Conservation (phyloP, 2,329 filamentous ascomycete genomes). For the Cephalotrichum gorgonifer region DNA sequence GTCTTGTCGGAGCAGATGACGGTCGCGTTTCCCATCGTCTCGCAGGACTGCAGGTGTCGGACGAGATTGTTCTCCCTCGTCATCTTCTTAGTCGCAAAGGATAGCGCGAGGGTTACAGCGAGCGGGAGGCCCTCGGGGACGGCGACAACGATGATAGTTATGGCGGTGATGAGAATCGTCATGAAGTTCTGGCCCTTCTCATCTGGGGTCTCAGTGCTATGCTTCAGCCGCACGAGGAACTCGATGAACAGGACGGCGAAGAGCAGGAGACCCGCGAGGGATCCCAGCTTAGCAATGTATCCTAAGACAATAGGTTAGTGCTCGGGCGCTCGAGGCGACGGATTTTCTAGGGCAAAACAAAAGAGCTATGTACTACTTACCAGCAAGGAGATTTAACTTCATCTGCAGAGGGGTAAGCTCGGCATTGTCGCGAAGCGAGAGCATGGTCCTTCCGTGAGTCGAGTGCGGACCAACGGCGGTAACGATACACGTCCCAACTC, state of each 20-base stretch:
- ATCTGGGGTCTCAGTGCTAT: constrained; percentile 8
- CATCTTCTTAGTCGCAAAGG: constrained; percentile 53
- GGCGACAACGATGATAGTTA: constrained; percentile 49
- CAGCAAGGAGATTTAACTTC: constrained; percentile 12
- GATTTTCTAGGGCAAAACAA: not conserved
- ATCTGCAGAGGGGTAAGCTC: constrained; percentile 12
- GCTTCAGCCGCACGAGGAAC: constrained; percentile 20
- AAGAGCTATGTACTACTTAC: constrained; percentile 1
- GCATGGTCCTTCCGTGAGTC: constrained; percentile 12
- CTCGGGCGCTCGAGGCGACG: too few relatives aligned
- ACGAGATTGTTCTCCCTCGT: constrained; percentile 53
- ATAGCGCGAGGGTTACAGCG: constrained; percentile 50
- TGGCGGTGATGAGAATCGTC: constrained; percentile 22
- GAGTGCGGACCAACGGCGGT: constrained; percentile 12
- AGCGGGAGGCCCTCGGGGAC: constrained; percentile 50
- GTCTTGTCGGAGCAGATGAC: constrained; percentile 58
- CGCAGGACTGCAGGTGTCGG: constrained; percentile 46
- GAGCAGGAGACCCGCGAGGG: constrained; percentile 11
- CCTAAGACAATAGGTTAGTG: too few relatives aligned
- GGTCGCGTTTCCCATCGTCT: constrained; percentile 55
- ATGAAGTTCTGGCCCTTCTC: constrained; percentile 45
- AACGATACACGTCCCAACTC: constrained; percentile 15
- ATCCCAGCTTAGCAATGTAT: constrained; percentile 13
- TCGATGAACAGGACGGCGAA: constrained; percentile 11
- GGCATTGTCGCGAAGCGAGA: constrained; percentile 12